Percentiles rank a stretch among this genome's conserved stretches.
These are phyloP conservation scores for Micractinium sp. DNA, from an alignment of 139 green algal genomes.

Conservation along the genomic window DNA sequence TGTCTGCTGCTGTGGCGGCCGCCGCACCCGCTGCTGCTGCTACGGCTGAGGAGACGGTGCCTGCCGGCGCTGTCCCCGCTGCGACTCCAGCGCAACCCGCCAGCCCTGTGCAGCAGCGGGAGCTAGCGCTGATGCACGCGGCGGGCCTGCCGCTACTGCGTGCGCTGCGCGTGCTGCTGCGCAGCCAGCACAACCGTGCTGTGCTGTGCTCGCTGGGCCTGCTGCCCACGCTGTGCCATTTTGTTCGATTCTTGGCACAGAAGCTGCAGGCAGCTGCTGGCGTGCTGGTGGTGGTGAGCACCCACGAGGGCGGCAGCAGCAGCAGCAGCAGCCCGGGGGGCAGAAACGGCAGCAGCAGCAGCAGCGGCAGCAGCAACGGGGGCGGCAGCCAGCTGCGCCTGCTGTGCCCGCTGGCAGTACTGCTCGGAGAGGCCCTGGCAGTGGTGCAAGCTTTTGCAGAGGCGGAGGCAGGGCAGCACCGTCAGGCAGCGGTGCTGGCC, in stretches of 20 bases:
- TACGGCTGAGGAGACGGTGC: not conserved
- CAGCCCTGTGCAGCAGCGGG: not conserved
- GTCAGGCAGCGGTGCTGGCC: not conserved
- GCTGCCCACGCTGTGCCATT: slow-evolving; percentile 30
- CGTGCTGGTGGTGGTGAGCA: not conserved
- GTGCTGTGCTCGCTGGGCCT: slow-evolving; percentile 36
- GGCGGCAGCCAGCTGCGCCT: not conserved
- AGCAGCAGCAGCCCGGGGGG: not conserved
- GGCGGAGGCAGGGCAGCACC: slow-evolving; percentile 10
- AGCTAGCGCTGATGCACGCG: slow-evolving; percentile 4
- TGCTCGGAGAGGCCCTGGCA: not conserved
- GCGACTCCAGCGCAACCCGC: not conserved
- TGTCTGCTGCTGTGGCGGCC: not conserved
- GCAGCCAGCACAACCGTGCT: slow-evolving; percentile 43
- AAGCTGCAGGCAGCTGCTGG: slow-evolving; percentile 31
- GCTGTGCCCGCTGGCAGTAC: not conserved
- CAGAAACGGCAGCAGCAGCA: no score
- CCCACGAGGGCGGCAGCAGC: not conserved
- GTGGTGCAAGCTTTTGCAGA: not conserved
- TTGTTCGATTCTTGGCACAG: slow-evolving; percentile 15
- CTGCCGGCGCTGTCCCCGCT: not conserved
- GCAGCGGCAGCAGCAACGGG: not conserved
- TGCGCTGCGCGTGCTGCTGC: slow-evolving; percentile 35
- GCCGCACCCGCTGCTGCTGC: not conserved
- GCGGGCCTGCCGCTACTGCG: slow-evolving; percentile 37